Percentiles rank a stretch among this genome's conserved stretches.
phyloP scores from a whole-genome alignment of 2,329 filamentous ascomycete species.

The Arthroderma uncinatum region DNA sequence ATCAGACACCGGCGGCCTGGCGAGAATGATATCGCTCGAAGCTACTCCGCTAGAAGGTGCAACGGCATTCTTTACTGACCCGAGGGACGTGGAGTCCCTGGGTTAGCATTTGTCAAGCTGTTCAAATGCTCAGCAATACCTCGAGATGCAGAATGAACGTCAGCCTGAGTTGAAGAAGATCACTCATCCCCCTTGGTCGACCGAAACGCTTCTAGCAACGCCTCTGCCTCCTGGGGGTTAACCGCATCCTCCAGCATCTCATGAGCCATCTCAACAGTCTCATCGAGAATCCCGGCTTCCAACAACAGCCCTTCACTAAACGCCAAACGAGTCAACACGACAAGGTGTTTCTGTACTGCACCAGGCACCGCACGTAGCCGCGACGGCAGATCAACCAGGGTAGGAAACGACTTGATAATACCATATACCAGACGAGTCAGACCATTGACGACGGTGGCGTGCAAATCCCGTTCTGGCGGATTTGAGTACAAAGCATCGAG shows the following conservation, averaged over 20 bases:
- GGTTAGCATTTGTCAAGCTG: too few species aligned
- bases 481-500: slow-evolving; percentile 50
- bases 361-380: slow-evolving; percentile 62
- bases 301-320: slow-evolving; percentile 72
- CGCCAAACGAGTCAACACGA: slow-evolving; percentile 70
- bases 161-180: slow-evolving; percentile 1
- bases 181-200: slow-evolving; percentile 24
- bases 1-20: too few species aligned
- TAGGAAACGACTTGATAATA: slow-evolving; percentile 49
- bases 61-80: too few species aligned
- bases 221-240: slow-evolving; percentile 66
- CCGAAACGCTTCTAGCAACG: slow-evolving; percentile 40
- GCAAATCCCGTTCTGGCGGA: slow-evolving; percentile 35
- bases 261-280: slow-evolving; percentile 70
- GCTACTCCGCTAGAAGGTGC: too few species aligned
- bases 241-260: slow-evolving; percentile 69
- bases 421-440: slow-evolving; percentile 51
- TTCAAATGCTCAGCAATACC: too few species aligned
- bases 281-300: slow-evolving; percentile 64
- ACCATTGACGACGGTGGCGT: slow-evolving; percentile 46
- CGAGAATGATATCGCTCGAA: too few species aligned
- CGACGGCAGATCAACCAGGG: slow-evolving; percentile 54
- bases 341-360: slow-evolving; percentile 68
- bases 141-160: too few species aligned
- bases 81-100: too few species aligned